A percentile compares a stretch with the other conserved stretches of the same genome.
Evolutionary conservation across 2,329 filamentous ascomycete species (phyloP).

Genomic region (Trichoderma sp.): DNA sequence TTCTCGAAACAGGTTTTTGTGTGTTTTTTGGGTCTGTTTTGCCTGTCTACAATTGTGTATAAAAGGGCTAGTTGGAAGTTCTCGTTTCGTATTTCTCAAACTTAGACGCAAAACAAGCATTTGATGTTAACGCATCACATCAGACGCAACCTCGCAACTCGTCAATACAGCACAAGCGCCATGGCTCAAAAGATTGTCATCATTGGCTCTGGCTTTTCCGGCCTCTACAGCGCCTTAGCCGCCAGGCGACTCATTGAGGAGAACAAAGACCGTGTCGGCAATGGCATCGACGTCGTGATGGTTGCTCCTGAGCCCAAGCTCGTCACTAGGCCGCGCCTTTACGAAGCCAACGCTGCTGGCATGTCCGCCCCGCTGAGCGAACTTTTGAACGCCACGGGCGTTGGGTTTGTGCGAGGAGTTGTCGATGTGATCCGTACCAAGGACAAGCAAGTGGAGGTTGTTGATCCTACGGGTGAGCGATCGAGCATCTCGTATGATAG

Average conservation of each 20-base stretch:
- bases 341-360: slow-evolving; percentile 33
- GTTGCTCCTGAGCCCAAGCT: slow-evolving; percentile 36
- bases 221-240: slow-evolving; percentile 40
- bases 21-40: not conserved
- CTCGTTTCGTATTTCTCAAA: not conserved
- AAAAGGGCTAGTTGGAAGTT: not conserved
- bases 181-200: slow-evolving; percentile 8
- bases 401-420: slow-evolving; percentile 32
- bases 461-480: not conserved
- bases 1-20: not conserved
- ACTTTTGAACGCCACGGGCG: slow-evolving; percentile 32
- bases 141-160: not conserved
- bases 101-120: not conserved
- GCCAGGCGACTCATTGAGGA: slow-evolving; percentile 36
- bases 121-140: not conserved
- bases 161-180: not conserved
- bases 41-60: not conserved
- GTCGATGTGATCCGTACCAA: slow-evolving; percentile 28
- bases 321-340: slow-evolving; percentile 39
- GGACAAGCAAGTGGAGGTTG: slow-evolving; percentile 5
- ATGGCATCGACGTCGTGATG: slow-evolving; percentile 33
- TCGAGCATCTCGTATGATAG: slow-evolving; percentile 33
- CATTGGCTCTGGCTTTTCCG: slow-evolving; percentile 40
- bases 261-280: not conserved
- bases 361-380: slow-evolving; percentile 29